Percentiles rank a stretch among this genome's conserved stretches.
Conservation (phyloP, 768 basidiomycete genomes). For the Mycena epipterygia region DNA sequence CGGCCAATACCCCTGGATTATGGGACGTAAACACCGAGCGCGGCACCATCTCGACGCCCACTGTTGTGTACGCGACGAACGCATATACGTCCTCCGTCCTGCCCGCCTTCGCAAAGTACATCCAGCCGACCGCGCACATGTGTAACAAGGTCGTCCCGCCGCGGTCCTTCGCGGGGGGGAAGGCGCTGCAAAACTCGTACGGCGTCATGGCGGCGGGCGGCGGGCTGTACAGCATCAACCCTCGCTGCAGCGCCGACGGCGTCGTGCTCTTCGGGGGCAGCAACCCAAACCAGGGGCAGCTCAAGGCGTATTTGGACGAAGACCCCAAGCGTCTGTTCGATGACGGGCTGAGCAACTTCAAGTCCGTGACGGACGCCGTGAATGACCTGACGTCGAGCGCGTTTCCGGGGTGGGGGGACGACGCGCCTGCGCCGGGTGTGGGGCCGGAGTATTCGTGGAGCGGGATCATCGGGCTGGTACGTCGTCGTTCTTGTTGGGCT, state of each 20-base stretch:
- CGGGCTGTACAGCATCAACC: slow-evolving; percentile 35
- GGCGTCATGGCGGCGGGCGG: slow-evolving; percentile 30
- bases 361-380: slow-evolving; percentile 36
- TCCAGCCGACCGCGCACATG: slow-evolving; percentile 40
- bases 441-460: slow-evolving; percentile 37
- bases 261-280: slow-evolving; percentile 36
- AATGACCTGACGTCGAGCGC: slow-evolving; percentile 22
- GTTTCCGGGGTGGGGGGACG: slow-evolving; percentile 36
- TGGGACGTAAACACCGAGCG: slow-evolving; percentile 60
- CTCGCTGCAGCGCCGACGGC: slow-evolving; percentile 33
- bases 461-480: slow-evolving; percentile 37
- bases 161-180: slow-evolving; percentile 26
- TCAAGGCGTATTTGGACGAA: slow-evolving; percentile 30
- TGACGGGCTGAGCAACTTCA: slow-evolving; percentile 36
- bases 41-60: slow-evolving; percentile 54
- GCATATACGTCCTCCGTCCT: slow-evolving; percentile 63
- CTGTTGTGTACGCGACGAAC: slow-evolving; percentile 70
- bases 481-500: background rate
- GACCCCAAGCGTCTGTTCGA: slow-evolving; percentile 31
- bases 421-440: slow-evolving; percentile 27
- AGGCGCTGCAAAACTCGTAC: slow-evolving; percentile 38
- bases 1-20: slow-evolving; percentile 35
- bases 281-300: slow-evolving; percentile 30
- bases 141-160: slow-evolving; percentile 40
- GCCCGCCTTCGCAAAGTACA: slow-evolving; percentile 52